Evolutionary conservation across 2,329 filamentous ascomycete genomes (phyloP).

Genomic region (Clarireedia paspali): DNA sequence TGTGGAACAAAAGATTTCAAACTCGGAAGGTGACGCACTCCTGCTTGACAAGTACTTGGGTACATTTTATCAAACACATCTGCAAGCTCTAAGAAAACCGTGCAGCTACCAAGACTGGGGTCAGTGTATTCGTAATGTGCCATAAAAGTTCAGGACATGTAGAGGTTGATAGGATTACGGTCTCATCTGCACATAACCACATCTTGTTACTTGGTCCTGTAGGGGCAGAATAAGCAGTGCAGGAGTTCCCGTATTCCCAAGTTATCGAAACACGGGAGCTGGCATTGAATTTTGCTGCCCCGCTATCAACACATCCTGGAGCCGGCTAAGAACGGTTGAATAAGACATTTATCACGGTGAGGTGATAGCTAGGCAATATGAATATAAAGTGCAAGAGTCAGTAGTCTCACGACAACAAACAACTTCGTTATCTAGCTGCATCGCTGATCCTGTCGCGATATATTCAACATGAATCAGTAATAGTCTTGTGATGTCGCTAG

Average conservation of each 20-base stretch:
- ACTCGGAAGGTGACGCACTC: neutral
- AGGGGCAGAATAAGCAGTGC: neutral
- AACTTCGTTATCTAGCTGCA: too few species aligned
- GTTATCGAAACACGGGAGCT: too few species aligned
- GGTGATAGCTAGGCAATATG: too few species aligned
- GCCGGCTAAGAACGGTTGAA: too few species aligned
- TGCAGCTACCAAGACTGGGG: neutral
- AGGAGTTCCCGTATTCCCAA: neutral
- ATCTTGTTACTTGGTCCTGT: neutral
- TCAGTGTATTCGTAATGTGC: neutral
- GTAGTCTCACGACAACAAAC: too few species aligned
- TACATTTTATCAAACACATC: neutral
- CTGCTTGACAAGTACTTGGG: neutral
- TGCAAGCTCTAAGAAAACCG: neutral
- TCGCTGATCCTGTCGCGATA: too few species aligned
- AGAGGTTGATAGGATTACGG: neutral
- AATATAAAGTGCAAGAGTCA: too few species aligned
- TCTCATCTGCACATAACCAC: neutral
- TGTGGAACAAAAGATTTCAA: neutral
- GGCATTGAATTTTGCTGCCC: too few species aligned
- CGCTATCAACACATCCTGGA: too few species aligned
- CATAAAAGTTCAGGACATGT: neutral
- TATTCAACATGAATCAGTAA: too few species aligned
- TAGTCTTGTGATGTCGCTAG: too few species aligned
- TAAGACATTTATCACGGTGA: too few species aligned